Percentiles rank a stretch among this genome's conserved stretches.
Evolutionary conservation across 306 rosid genomes (phyloP).

Genomic region (Fragaria vesca): DNA sequence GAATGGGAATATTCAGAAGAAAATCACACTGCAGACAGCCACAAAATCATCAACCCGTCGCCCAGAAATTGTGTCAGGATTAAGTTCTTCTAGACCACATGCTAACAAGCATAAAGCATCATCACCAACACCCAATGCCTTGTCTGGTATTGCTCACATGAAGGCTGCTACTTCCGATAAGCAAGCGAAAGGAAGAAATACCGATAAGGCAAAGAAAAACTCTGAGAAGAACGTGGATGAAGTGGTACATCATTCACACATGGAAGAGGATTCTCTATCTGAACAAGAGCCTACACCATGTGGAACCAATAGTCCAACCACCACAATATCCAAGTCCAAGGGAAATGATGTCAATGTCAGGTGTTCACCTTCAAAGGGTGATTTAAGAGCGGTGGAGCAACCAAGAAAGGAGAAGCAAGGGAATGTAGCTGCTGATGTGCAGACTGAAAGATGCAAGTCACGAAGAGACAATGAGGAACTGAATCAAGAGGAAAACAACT

Average conservation of each 20-base stretch:
- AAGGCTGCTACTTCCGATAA: conserved; percentile 24
- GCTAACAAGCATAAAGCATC: background rate
- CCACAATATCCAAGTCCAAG: background rate
- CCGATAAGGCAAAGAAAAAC: conserved; percentile 13
- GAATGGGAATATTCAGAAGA: conserved; percentile 18
- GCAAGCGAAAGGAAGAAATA: conserved; percentile 31
- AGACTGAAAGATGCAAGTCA: conserved; percentile 47
- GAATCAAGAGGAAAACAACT: conserved; percentile 16
- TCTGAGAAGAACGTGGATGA: background rate
- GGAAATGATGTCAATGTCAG: no score
- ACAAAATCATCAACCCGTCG: background rate
- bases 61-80: conserved; percentile 21
- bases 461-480: conserved; percentile 59
- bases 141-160: background rate
- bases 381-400: conserved; percentile 26
- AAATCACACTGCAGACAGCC: conserved; percentile 12
- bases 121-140: background rate
- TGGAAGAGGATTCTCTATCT: conserved; percentile 22
- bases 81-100: conserved; percentile 32
- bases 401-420: conserved; percentile 61
- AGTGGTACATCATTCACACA: conserved; percentile 11
- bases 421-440: conserved; percentile 34
- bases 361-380: no score
- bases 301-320: conserved; percentile 18
- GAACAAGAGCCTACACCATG: conserved; percentile 30